phyloP scores from a whole-genome alignment of 345 rosid genomes.

The Cardamine chenopodiifolia region DNA sequence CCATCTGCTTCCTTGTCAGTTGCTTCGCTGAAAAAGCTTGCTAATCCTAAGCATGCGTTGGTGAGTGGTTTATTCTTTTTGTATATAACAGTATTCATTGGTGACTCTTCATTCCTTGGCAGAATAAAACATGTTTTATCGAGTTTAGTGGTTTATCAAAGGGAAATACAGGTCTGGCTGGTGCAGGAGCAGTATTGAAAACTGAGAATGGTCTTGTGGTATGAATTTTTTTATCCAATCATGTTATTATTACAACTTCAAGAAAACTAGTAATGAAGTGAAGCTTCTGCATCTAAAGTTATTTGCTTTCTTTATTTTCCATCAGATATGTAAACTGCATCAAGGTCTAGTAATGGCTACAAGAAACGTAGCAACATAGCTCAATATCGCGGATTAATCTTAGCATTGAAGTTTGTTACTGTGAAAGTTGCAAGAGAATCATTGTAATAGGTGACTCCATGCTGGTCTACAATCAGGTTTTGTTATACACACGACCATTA shows the following conservation, averaged over 20 bases:
- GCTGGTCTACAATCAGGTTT: not conserved
- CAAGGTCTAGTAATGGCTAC: not conserved
- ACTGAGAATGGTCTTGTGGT: not conserved
- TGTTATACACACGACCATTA: not conserved
- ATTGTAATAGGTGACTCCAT: not conserved
- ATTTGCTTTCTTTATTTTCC: not conserved
- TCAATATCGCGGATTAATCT: not conserved
- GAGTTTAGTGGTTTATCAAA: not conserved
- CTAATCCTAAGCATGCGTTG: not conserved
- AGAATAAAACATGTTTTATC: not conserved
- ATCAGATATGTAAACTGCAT: not conserved
- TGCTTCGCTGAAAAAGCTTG: no score
- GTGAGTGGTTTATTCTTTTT: not conserved
- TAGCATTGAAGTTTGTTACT: not conserved
- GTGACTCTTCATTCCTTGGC: not conserved
- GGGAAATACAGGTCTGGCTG: not conserved
- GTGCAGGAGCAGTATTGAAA: not conserved
- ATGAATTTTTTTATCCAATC: not conserved
- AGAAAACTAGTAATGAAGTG: not conserved
- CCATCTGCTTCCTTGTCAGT: no score
- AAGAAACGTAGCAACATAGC: not conserved
- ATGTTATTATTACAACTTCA: not conserved
- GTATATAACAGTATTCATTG: not conserved
- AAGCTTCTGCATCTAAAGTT: not conserved
- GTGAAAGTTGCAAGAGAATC: not conserved